phyloP scores from a whole-genome alignment of 2,329 filamentous ascomycete species.

The Trichoderma koningii region DNA sequence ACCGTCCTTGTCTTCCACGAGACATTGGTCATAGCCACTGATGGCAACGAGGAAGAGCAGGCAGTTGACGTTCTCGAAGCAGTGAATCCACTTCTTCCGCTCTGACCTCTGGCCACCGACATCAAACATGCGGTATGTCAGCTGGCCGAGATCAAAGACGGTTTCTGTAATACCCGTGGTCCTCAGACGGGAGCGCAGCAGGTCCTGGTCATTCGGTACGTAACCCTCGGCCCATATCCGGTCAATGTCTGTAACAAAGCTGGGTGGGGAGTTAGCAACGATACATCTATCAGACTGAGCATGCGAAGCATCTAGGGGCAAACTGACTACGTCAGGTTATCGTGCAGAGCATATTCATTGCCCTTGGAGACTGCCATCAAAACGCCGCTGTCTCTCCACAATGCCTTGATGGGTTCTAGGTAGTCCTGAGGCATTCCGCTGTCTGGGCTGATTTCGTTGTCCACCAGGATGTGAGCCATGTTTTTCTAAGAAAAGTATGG shows the following conservation, averaged over 20 bases:
- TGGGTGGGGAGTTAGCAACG: conserved; percentile 40
- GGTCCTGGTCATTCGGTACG: conserved; percentile 92
- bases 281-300: conserved; percentile 18
- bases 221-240: conserved; percentile 85
- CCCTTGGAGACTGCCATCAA: conserved; percentile 91
- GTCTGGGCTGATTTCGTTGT: conserved; percentile 79
- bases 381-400: conserved; percentile 91
- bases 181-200: conserved; percentile 93
- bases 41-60: conserved; percentile 90
- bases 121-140: conserved; percentile 97
- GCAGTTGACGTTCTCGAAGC: conserved; percentile 98
- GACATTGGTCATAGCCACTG: conserved; percentile 92
- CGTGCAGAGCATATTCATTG: conserved; percentile 94
- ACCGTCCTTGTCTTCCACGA: conserved; percentile 95
- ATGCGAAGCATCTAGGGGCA: background rate
- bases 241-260: conserved; percentile 81
- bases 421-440: conserved; percentile 79
- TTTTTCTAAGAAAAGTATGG: conserved; percentile 59
- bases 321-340: conserved; percentile 89
- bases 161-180: conserved; percentile 97
- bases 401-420: conserved; percentile 79
- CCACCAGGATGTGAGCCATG: conserved; percentile 74
- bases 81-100: conserved; percentile 99
- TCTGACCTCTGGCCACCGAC: conserved; percentile 94
- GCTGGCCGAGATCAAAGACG: conserved; percentile 86